Conservation (phyloP, 805 yeast genomes). For the Teunomyces cretensis region DNA sequence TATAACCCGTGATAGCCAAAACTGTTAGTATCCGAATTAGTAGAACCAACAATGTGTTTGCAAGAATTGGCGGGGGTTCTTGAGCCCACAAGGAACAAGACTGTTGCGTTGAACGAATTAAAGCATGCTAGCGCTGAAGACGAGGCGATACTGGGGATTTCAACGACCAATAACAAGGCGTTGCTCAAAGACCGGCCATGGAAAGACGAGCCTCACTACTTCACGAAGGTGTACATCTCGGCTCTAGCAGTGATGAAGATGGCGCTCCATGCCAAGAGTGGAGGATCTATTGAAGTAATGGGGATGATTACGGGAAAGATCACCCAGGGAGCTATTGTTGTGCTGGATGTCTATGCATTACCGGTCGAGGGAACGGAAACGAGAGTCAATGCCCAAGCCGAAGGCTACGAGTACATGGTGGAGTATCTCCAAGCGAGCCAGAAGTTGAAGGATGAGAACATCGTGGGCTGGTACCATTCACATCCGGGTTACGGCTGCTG, state of each 20-base stretch:
- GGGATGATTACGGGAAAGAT: constrained; percentile 89
- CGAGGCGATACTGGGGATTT: neutral
- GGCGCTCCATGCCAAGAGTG: constrained; percentile 75
- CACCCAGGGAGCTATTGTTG: constrained; percentile 53
- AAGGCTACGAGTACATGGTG: constrained; percentile 94
- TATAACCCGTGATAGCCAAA: neutral
- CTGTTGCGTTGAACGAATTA: constrained; percentile 5
- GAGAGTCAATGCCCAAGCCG: constrained; percentile 89
- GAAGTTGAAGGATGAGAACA: constrained; percentile 54
- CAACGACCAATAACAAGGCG: neutral
- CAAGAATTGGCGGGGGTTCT: constrained; percentile 1
- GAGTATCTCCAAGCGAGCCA: constrained; percentile 63
- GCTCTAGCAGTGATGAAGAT: constrained; percentile 72
- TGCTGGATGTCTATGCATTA: constrained; percentile 78
- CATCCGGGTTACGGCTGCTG: constrained; percentile 99
- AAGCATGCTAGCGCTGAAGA: neutral
- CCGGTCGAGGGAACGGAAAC: constrained; percentile 98
- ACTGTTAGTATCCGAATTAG: neutral
- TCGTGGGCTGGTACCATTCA: constrained; percentile 98
- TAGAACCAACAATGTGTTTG: neutral
- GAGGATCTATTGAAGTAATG: constrained; percentile 90
- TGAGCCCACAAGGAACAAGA: neutral
- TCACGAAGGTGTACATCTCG: constrained; percentile 62
- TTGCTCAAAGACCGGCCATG: constrained; percentile 43
- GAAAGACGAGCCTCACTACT: constrained; percentile 58